Evolutionary conservation across 345 rosid genomes (phyloP).

Genomic region (Citrus medica): DNA sequence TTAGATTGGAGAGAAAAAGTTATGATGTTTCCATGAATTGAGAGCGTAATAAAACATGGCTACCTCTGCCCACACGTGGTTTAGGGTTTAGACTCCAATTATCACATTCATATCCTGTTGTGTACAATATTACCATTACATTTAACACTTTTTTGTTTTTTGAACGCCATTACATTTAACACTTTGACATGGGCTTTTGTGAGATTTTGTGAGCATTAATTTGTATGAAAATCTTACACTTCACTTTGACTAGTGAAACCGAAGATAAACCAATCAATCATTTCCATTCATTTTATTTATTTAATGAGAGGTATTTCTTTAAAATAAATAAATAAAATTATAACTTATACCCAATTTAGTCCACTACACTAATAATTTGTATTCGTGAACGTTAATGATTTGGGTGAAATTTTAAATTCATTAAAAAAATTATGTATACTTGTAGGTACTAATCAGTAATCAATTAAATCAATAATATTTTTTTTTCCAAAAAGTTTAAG

Average conservation of each 20-base stretch:
- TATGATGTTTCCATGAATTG: slow-evolving; percentile 13
- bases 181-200: background rate
- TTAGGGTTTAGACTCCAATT: slow-evolving; percentile 26
- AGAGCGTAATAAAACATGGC: slow-evolving; percentile 7
- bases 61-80: slow-evolving; percentile 26
- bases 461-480: too few relatives aligned
- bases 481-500: too few relatives aligned
- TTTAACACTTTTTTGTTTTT: background rate
- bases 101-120: slow-evolving; percentile 10
- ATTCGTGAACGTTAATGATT: too few relatives aligned
- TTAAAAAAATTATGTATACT: too few relatives aligned
- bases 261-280: background rate
- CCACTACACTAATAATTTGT: too few relatives aligned
- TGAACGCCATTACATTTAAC: background rate
- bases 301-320: background rate
- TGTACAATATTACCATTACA: background rate
- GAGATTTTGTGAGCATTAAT: background rate
- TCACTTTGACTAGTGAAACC: background rate
- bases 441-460: too few relatives aligned
- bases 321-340: too few relatives aligned
- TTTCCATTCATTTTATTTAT: background rate
- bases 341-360: too few relatives aligned
- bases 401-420: too few relatives aligned
- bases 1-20: slow-evolving; percentile 7
- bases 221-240: background rate